Evolutionary conservation across 176 grass and related monocot species (phyloP).

Genomic region (Pharus latifolius): DNA sequence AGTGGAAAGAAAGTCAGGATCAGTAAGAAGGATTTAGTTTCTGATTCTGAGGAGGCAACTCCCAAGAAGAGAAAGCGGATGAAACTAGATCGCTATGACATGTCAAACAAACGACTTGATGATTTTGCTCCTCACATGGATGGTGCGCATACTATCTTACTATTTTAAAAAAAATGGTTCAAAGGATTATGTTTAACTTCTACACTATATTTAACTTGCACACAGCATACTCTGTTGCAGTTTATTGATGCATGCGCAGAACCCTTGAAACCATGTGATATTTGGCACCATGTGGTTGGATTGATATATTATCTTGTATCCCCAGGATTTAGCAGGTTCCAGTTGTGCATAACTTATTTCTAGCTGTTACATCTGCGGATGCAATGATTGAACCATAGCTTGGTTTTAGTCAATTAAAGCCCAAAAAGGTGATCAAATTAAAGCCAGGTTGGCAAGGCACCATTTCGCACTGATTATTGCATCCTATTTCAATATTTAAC

Average conservation of each 20-base stretch:
- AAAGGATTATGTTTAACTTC: background rate
- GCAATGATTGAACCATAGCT: too few species aligned
- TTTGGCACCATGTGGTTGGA: background rate
- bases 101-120: conserved; percentile 84
- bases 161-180: background rate
- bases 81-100: conserved; percentile 73
- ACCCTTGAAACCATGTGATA: background rate
- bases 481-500: too few species aligned
- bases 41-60: conserved; percentile 27
- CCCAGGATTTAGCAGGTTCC: too few species aligned
- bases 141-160: conserved; percentile 21
- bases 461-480: too few species aligned
- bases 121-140: conserved; percentile 33
- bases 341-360: too few species aligned
- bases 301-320: too few species aligned
- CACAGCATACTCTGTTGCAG: background rate
- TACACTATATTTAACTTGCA: background rate
- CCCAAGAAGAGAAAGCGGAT: conserved; percentile 76
- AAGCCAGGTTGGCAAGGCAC: too few species aligned
- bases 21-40: conserved; percentile 38
- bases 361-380: too few species aligned
- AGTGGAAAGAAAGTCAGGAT: conserved; percentile 73
- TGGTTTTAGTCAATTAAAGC: too few species aligned
- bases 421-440: too few species aligned
- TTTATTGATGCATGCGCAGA: background rate